Conservation (phyloP, 2,329 filamentous ascomycete genomes). For the Alternaria sp. region DNA sequence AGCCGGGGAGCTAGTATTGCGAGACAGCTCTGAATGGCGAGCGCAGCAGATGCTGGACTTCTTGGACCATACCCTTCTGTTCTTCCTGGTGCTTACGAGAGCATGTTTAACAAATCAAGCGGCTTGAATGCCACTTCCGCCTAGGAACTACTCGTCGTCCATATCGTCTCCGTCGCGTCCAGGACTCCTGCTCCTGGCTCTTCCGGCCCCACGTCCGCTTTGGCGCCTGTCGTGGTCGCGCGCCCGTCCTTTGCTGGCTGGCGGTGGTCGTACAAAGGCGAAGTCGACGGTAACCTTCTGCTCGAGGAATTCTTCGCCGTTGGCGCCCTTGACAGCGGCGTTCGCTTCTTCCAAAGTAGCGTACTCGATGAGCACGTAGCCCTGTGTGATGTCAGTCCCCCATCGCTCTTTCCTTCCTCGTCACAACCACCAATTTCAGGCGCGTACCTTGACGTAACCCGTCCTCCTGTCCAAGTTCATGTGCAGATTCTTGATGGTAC, state of each 20-base stretch:
- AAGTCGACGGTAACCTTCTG: slow-evolving; percentile 84
- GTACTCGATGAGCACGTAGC: slow-evolving; percentile 86
- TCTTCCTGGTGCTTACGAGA: neutral
- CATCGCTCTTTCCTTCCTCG: neutral
- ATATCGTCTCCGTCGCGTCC: slow-evolving; percentile 47
- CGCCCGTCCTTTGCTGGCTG: slow-evolving; percentile 55
- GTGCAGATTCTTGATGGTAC: slow-evolving; percentile 87
- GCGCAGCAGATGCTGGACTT: neutral
- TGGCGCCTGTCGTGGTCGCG: slow-evolving; percentile 42
- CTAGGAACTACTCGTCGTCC: slow-evolving; percentile 25
- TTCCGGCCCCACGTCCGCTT: slow-evolving; percentile 39
- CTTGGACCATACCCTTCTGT: neutral
- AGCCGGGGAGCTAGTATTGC: slow-evolving; percentile 23
- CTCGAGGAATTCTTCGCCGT: slow-evolving; percentile 78
- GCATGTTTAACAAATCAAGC: neutral
- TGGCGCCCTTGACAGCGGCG: slow-evolving; percentile 81
- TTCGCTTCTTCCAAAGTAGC: slow-evolving; percentile 78
- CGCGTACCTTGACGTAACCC: slow-evolving; percentile 81
- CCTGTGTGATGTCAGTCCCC: slow-evolving; percentile 57
- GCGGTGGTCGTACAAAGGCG: slow-evolving; percentile 82
- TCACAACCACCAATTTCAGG: neutral
- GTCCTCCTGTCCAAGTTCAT: slow-evolving; percentile 82
- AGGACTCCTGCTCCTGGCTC: slow-evolving; percentile 54
- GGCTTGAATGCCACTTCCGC: neutral
- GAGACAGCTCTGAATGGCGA: neutral